phyloP scores from a whole-genome alignment of 345 rosid species.

The Eucalyptus tenuipes region DNA sequence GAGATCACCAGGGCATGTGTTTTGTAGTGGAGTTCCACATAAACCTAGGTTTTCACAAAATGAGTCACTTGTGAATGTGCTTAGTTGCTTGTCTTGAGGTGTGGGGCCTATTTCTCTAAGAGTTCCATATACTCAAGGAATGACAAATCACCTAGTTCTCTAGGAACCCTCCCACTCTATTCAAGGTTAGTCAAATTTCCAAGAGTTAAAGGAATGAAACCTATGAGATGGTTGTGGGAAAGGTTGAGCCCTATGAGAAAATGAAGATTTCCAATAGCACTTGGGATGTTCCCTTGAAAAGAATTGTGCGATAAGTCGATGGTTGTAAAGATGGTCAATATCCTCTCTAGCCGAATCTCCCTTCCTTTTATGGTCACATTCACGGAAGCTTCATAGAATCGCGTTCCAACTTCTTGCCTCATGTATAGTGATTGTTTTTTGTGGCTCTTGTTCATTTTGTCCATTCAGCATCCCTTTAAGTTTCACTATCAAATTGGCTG shows the following conservation, averaged over 20 bases:
- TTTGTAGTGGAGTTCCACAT: too few relatives aligned
- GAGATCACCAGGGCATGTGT: neutral
- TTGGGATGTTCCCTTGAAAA: neutral
- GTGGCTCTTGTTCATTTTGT: too few relatives aligned
- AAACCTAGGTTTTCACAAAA: too few relatives aligned
- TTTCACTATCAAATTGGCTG: too few relatives aligned
- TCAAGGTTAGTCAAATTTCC: neutral
- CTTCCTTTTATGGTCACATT: too few relatives aligned
- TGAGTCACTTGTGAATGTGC: too few relatives aligned
- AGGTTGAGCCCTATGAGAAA: neutral
- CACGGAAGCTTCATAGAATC: too few relatives aligned
- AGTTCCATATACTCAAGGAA: neutral
- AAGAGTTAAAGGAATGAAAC: neutral
- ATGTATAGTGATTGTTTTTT: too few relatives aligned
- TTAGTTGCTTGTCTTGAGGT: neutral
- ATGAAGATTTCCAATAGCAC: too few relatives aligned
- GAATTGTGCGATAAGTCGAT: too few relatives aligned
- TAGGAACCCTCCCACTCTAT: neutral
- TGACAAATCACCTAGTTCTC: neutral
- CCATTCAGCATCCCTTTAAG: too few relatives aligned
- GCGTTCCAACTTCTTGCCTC: too few relatives aligned
- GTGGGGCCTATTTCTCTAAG: neutral
- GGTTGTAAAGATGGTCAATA: neutral
- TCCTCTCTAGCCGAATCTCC: neutral
- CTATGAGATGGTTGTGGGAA: neutral